Conservation (phyloP, 2,329 filamentous ascomycete species). For the Sphaerostilbella broomeana region DNA sequence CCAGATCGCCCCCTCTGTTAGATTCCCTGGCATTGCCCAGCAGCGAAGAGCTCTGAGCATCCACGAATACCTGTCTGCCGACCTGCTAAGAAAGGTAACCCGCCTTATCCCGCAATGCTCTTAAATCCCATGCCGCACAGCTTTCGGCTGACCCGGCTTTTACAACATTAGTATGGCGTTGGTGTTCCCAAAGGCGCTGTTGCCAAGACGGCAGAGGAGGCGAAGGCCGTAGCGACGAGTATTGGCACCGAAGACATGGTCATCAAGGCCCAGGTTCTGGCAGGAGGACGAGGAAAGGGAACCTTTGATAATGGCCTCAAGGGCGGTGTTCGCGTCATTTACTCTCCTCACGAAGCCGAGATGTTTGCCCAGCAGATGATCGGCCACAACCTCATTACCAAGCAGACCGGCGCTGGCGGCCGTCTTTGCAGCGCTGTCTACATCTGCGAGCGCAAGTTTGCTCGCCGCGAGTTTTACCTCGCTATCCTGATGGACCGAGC, state of each 20-base stretch:
- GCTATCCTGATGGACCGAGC: slow-evolving; percentile 96
- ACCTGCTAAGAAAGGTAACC: slow-evolving; percentile 69
- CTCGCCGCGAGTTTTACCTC: slow-evolving; percentile 97
- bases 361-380: slow-evolving; percentile 99
- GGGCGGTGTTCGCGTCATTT: slow-evolving; percentile 96
- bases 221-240: slow-evolving; percentile 81
- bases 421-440: slow-evolving; percentile 96
- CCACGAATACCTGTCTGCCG: slow-evolving; percentile 95
- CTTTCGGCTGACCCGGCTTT: slow-evolving; percentile 13
- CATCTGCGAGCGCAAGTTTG: slow-evolving; percentile 99
- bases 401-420: slow-evolving; percentile 92
- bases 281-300: slow-evolving; percentile 95
- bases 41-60: slow-evolving; percentile 89
- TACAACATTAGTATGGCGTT: slow-evolving; percentile 69
- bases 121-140: background rate
- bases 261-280: slow-evolving; percentile 98
- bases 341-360: slow-evolving; percentile 91
- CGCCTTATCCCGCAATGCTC: slow-evolving; percentile 4
- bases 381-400: slow-evolving; percentile 98
- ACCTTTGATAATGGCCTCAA: slow-evolving; percentile 98
- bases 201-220: slow-evolving; percentile 76
- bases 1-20: slow-evolving; percentile 40
- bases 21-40: slow-evolving; percentile 61
- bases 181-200: slow-evolving; percentile 86
- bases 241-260: slow-evolving; percentile 96